Conservation (phyloP, 257 asterid genomes). For the Capsicum chinense region DNA sequence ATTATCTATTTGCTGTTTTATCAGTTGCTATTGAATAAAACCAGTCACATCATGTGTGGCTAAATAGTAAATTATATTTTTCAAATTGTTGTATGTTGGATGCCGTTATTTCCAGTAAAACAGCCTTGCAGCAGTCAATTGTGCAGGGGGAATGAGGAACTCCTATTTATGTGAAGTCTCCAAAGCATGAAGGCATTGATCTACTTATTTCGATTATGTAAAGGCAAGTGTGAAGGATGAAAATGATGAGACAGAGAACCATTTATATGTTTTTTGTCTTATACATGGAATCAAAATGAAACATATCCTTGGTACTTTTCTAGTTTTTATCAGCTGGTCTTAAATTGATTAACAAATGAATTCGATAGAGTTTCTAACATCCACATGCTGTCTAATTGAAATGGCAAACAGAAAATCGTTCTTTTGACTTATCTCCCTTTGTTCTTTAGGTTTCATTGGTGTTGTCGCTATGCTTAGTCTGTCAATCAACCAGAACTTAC, state of each 20-base stretch:
- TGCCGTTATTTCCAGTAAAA: background rate
- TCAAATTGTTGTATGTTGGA: background rate
- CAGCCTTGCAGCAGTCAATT: background rate
- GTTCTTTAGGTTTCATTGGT: slow-evolving; percentile 55
- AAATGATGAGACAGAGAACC: background rate
- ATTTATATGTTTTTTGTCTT: background rate
- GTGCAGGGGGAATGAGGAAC: background rate
- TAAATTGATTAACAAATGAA: background rate
- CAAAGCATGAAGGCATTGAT: background rate
- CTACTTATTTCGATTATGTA: background rate
- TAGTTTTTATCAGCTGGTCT: background rate
- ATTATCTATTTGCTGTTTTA: background rate
- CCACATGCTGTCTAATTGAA: background rate
- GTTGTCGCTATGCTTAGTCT: slow-evolving; percentile 56
- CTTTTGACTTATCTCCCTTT: slow-evolving; percentile 10
- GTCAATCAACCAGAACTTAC: slow-evolving; percentile 46
- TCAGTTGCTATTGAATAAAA: background rate
- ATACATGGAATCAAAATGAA: background rate
- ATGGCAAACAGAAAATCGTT: background rate
- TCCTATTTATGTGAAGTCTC: slow-evolving; percentile 15
- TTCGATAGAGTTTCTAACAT: background rate
- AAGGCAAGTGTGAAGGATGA: slow-evolving; percentile 13
- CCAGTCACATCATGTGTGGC: background rate
- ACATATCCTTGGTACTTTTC: background rate
- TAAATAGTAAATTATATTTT: background rate